These are phyloP conservation scores for Spinellus fusiger DNA, from an alignment of 192 early-diverging fungal genomes.

Conservation along the genomic window DNA sequence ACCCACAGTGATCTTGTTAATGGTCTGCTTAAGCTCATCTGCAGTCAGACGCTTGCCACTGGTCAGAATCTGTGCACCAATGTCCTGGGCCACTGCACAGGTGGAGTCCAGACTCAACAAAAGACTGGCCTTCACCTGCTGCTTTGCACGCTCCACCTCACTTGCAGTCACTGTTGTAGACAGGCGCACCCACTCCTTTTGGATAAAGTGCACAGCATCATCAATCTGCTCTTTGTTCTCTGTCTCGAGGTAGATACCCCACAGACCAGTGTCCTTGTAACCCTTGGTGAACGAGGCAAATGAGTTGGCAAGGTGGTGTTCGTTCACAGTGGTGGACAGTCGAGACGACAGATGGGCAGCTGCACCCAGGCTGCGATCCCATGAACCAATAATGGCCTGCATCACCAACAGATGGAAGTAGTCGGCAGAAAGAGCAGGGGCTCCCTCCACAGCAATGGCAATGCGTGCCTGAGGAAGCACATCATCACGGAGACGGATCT, in stretches of 20 bases:
- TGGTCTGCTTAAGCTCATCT: conserved; percentile 77
- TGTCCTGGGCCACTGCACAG: conserved; percentile 90
- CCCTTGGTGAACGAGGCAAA: conserved; percentile 98
- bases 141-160: conserved; percentile 97
- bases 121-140: conserved; percentile 92
- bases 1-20: conserved; percentile 73
- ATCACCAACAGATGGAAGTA: conserved; percentile 93
- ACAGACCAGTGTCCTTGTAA: conserved; percentile 94
- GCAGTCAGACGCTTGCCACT: conserved; percentile 87
- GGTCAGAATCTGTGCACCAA: conserved; percentile 91
- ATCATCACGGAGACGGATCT: conserved; percentile 86
- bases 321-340: conserved; percentile 73
- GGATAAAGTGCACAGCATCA: conserved; percentile 82
- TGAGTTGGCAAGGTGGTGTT: conserved; percentile 89
- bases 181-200: conserved; percentile 92
- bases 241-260: conserved; percentile 89
- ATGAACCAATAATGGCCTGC: conserved; percentile 89
- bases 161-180: conserved; percentile 75
- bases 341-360: conserved; percentile 84
- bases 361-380: conserved; percentile 90
- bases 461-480: conserved; percentile 90
- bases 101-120: conserved; percentile 89
- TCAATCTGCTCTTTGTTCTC: conserved; percentile 78
- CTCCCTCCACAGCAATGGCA: conserved; percentile 94
- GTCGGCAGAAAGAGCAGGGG: conserved; percentile 85